Evolutionary conservation across 176 grass and related monocot species (phyloP).

Genomic region (Dendrocalamus sinicus): DNA sequence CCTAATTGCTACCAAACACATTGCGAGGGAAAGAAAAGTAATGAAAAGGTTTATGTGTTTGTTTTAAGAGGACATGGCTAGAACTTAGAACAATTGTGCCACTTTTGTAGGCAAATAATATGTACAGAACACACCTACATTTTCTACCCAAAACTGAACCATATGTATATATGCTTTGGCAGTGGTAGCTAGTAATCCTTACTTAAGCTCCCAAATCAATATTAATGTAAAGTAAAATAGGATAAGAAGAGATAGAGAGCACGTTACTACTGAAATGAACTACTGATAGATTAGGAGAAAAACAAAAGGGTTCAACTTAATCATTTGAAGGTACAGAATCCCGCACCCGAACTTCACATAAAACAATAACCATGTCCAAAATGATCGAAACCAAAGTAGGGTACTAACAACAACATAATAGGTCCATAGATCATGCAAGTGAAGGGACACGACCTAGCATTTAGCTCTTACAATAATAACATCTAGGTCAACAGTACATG

Average conservation of each 20-base stretch:
- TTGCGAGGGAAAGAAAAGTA: neutral
- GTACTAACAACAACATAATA: neutral
- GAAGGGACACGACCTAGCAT: neutral
- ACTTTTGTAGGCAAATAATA: neutral
- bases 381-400: neutral
- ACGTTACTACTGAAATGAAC: neutral
- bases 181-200: neutral
- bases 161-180: neutral
- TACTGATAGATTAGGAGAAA: neutral
- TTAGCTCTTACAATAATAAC: neutral
- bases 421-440: neutral
- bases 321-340: neutral
- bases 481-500: no score
- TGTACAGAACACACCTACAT: neutral
- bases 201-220: neutral
- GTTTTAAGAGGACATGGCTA: neutral
- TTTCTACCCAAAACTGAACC: neutral
- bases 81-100: neutral
- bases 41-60: neutral
- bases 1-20: neutral
- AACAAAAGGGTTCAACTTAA: neutral
- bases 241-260: neutral
- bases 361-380: neutral
- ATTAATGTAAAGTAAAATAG: neutral
- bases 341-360: neutral